Base-by-base conservation (phyloP, 2,329 filamentous ascomycete genomes). In the Aureobasidium namibiae region DNA sequence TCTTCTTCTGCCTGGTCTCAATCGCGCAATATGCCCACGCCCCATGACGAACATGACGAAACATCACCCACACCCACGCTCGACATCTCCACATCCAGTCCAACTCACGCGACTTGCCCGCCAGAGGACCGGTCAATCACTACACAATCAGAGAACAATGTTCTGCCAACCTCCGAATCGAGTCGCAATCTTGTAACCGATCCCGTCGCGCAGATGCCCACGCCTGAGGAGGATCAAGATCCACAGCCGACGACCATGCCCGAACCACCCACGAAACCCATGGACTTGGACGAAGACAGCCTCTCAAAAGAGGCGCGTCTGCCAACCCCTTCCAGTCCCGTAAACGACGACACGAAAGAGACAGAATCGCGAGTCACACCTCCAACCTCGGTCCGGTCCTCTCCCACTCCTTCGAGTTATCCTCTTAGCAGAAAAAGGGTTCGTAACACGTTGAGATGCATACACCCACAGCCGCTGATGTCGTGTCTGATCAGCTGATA, bases 401-500 rank as follows among this genome's bases (percentile, higher is more conserved):
- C 56, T 33, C 44, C 41, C 8, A 53, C 61, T 26, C 69, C 69
- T 59, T 63, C 69, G 29, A 63, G 63, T 48, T 67, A 64, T 50
- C 66, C 66, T 41, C 61, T 61, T 39, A 65, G 67, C 42, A 54
- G 56, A 34, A 61, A 66, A 44, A 63, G 67, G 58, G 66, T 67
- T 62, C 39, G 64, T 59, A 45, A 49, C 24, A 29, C 34, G 16
- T 29, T 14, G 36, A 11, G 11, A 50, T 38, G 31, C 21, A 29
- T 31, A 36, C 38, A 46, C 18, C 26, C 41, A 21, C 57, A 38
- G 39, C 41, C 54, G 39, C 59, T 62, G 46, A 62, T 45, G 34
- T 33, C 44, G 23, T 56, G 33, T 31, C 42, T 34, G 2, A 26
- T 31, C n/a, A 92, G 88, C 80, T 88, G 64, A 81, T 88, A 60